These are phyloP conservation scores for Kodamaea suecica DNA, from an alignment of 1,139 yeast genomes.

Conservation along the genomic window DNA sequence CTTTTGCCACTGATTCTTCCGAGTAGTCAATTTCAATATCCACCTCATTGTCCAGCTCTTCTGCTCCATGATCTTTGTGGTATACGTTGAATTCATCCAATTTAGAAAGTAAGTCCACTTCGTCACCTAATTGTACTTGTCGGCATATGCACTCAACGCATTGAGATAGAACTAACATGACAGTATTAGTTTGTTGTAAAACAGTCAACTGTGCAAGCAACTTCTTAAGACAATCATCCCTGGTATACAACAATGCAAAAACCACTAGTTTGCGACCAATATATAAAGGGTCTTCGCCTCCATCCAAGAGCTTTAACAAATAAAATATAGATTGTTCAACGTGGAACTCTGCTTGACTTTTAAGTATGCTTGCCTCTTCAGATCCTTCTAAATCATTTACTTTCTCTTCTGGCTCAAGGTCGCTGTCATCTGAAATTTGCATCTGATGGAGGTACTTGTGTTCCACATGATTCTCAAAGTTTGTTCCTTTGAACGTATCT, in stretches of 20 bases:
- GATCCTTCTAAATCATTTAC: background rate
- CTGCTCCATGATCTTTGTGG: conserved; percentile 2
- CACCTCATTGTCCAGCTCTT: background rate
- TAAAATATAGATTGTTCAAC: conserved; percentile 8
- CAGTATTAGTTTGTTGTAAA: conserved; percentile 14
- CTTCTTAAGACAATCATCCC: background rate
- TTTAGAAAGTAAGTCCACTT: conserved; percentile 4
- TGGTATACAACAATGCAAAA: conserved; percentile 20
- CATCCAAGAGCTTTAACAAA: conserved; percentile 16
- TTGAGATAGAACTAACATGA: conserved; percentile 13
- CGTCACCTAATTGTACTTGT: conserved; percentile 6
- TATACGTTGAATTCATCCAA: conserved; percentile 6
- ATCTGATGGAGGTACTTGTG: conserved; percentile 18
- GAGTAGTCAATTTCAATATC: conserved; percentile 6
- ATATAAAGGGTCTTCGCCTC: conserved; percentile 28
- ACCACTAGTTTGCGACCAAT: conserved; percentile 28
- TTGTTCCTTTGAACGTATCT: conserved; percentile 11
- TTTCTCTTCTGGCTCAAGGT: conserved; percentile 17
- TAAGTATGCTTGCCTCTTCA: conserved; percentile 4
- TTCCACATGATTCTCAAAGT: conserved; percentile 5
- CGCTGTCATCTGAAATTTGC: conserved; percentile 32
- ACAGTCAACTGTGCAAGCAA: conserved; percentile 14
- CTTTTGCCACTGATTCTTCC: conserved; percentile 5
- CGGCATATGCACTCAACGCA: conserved; percentile 17
- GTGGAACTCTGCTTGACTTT: no score